Percentiles rank a stretch among this genome's conserved stretches.
phyloP scores from a whole-genome alignment of 768 basidiomycete species.

The Neoboletus magnificus region DNA sequence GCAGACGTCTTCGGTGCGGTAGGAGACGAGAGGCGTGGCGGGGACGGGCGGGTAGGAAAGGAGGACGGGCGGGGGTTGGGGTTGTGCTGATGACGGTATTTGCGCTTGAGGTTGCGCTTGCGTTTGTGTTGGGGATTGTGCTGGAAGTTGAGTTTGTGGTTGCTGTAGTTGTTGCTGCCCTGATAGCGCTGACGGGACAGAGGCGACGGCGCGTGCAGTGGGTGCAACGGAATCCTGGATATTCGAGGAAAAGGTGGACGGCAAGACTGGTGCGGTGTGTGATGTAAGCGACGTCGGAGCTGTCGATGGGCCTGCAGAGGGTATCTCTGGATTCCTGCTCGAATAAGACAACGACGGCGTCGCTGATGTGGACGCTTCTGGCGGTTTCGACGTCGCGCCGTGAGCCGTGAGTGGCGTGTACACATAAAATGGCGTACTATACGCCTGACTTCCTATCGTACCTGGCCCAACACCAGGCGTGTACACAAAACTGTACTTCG shows the following conservation, averaged over 20 bases:
- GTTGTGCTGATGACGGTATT: not conserved
- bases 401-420: slow-evolving; percentile 18
- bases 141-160: not conserved
- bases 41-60: slow-evolving; percentile 8
- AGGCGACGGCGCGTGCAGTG: not conserved
- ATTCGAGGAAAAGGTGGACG: slow-evolving; percentile 1
- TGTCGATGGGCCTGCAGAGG: not conserved
- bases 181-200: not conserved
- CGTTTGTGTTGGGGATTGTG: not conserved
- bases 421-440: slow-evolving; percentile 26
- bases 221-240: not conserved
- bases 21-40: slow-evolving; percentile 16
- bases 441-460: slow-evolving; percentile 15
- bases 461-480: not conserved
- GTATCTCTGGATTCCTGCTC: not conserved
- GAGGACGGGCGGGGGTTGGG: slow-evolving; percentile 4
- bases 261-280: not conserved
- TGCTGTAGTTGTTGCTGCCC: slow-evolving; percentile 1
- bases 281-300: not conserved
- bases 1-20: slow-evolving; percentile 47
- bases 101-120: slow-evolving; percentile 27
- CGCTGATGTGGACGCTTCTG: not conserved
- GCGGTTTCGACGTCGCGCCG: slow-evolving; percentile 8
- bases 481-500: slow-evolving; percentile 20
- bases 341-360: not conserved